A percentile compares a stretch with the other conserved stretches of the same genome.
These are phyloP conservation scores for Phytopythium chamaehyphon DNA, from an alignment of 352 stramenopile species.

Conservation along the genomic window DNA sequence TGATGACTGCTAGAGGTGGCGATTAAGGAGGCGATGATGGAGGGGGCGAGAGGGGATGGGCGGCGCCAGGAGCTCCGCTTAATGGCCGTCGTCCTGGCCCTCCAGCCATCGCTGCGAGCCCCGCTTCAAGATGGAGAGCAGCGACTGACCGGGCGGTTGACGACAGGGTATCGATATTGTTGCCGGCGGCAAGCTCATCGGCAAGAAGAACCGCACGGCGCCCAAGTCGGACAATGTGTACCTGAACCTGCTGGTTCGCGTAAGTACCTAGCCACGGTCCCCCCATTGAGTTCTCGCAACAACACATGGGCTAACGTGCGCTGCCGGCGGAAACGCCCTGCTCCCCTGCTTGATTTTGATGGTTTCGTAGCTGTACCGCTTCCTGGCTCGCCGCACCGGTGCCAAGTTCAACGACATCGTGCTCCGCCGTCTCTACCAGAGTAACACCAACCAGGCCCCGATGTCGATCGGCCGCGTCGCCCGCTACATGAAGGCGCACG, in stretches of 20 bases:
- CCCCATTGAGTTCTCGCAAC: neutral
- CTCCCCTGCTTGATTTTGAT: neutral
- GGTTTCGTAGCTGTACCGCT: conserved; percentile 88
- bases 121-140: neutral
- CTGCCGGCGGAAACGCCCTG: no score
- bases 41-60: neutral
- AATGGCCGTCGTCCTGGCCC: no score
- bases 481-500: conserved; percentile 99
- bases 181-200: conserved; percentile 96
- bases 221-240: conserved; percentile 99
- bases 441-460: conserved; percentile 97
- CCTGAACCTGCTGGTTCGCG: conserved; percentile 96
- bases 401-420: conserved; percentile 98
- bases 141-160: conserved; percentile 3
- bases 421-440: conserved; percentile 99
- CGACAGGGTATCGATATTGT: conserved; percentile 98
- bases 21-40: neutral
- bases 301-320: conserved; percentile 56
- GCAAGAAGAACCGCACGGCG: conserved; percentile 97
- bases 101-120: no score
- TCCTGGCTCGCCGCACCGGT: conserved; percentile 97
- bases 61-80: no score
- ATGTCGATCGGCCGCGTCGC: conserved; percentile 95
- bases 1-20: conserved; percentile 8
- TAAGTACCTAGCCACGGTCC: conserved; percentile 22